Evolutionary conservation across 2,329 filamentous ascomycete genomes (phyloP).

Genomic region (Zymoseptoria pseudotritici): DNA sequence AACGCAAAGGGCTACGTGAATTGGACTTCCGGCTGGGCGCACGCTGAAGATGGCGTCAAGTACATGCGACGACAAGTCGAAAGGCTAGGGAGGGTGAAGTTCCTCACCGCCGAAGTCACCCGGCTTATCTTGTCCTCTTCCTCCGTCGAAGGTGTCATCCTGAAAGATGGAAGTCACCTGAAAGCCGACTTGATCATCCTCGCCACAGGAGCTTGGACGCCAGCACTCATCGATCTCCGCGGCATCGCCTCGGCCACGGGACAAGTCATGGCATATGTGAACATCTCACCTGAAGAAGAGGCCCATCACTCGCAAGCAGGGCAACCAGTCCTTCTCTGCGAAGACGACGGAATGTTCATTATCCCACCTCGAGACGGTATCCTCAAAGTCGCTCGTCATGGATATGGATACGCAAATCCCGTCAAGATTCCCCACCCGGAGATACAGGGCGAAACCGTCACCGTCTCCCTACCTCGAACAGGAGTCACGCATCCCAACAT

Average conservation of each 20-base stretch:
- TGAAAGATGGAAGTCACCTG: conserved; percentile 45
- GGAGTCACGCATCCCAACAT: conserved; percentile 35
- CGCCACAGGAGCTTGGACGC: conserved; percentile 83
- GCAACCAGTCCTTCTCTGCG: conserved; percentile 66
- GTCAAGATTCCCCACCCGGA: conserved; percentile 42
- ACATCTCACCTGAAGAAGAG: conserved; percentile 66
- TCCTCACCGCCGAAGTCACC: conserved; percentile 43
- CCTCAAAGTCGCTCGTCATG: conserved; percentile 45
- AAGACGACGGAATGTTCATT: conserved; percentile 64
- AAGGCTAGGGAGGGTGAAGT: conserved; percentile 46
- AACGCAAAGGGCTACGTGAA: conserved; percentile 69
- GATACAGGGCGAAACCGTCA: conserved; percentile 31
- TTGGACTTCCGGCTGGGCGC: conserved; percentile 67
- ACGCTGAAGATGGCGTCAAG: conserved; percentile 64
- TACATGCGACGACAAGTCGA: conserved; percentile 50
- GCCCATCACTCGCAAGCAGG: conserved; percentile 44
- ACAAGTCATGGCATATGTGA: conserved; percentile 71
- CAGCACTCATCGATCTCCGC: conserved; percentile 66
- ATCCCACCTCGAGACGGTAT: conserved; percentile 53
- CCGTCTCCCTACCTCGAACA: conserved; percentile 44
- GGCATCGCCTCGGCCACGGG: conserved; percentile 74
- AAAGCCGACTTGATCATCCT: conserved; percentile 67
- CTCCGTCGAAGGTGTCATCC: conserved; percentile 51
- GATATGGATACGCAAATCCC: conserved; percentile 44
- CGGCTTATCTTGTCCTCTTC: conserved; percentile 34